phyloP scores from a whole-genome alignment of 2,329 filamentous ascomycete genomes.

The Monilinia polystroma region DNA sequence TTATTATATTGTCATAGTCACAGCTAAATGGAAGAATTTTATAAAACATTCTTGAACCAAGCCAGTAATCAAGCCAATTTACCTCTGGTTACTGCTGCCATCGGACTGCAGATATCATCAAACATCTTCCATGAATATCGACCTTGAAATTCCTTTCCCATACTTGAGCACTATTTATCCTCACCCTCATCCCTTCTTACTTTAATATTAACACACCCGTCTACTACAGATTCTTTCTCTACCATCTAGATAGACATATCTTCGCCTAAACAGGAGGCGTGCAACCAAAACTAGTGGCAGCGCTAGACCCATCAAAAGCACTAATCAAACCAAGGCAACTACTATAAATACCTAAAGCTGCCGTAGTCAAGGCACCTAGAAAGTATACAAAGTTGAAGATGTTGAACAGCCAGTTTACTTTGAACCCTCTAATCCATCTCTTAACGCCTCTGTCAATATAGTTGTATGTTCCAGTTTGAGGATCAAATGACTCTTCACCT shows the following conservation, averaged over 20 bases:
- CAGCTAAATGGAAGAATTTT: background rate
- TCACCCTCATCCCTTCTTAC: background rate
- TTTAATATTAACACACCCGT: background rate
- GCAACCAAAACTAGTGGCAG: constrained; percentile 21
- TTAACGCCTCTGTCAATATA: constrained; percentile 21
- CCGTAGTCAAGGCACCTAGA: constrained; percentile 30
- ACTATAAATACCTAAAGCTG: constrained; percentile 33
- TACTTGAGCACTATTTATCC: too few species aligned
- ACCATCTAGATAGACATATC: background rate
- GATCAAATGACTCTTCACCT: constrained; percentile 39
- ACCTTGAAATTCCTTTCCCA: background rate
- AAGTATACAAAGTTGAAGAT: constrained; percentile 32
- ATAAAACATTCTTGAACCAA: background rate
- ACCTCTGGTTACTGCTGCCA: background rate
- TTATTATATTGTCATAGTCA: background rate
- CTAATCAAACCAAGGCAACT: constrained; percentile 18
- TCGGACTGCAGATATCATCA: background rate
- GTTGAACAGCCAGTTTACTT: constrained; percentile 28
- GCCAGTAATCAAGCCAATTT: background rate
- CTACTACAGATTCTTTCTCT: background rate
- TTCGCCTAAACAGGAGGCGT: background rate
- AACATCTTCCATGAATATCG: background rate
- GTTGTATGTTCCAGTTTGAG: constrained; percentile 27
- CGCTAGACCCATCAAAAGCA: constrained; percentile 12
- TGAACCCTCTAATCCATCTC: constrained; percentile 32